A percentile compares a stretch with the other conserved stretches of the same genome.
Conservation (phyloP, 768 basidiomycete genomes). For the Pholiota conissans region DNA sequence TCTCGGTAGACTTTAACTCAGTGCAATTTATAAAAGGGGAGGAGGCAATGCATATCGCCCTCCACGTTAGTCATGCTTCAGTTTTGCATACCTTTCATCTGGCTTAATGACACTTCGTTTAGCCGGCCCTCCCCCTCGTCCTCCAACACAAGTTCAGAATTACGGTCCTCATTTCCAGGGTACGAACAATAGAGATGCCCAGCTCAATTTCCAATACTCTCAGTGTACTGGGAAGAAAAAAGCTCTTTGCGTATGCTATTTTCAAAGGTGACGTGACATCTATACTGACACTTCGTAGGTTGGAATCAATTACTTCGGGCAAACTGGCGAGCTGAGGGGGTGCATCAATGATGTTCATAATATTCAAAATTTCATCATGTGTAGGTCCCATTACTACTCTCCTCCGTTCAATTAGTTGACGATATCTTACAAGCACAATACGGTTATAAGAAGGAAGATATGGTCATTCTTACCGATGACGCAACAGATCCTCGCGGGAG, state of each 20-base stretch:
- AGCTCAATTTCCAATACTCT: constrained; percentile 82
- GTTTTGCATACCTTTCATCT: constrained; percentile 11
- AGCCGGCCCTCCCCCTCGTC: constrained; percentile 47
- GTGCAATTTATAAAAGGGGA: too few species aligned
- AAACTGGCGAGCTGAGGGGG: constrained; percentile 66
- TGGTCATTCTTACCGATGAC: constrained; percentile 86
- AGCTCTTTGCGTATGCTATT: constrained; percentile 72
- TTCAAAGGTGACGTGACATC: not conserved
- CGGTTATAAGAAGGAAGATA: constrained; percentile 75
- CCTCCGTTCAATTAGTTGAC: not conserved
- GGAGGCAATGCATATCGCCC: constrained; percentile 21
- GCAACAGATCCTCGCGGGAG: constrained; percentile 53
- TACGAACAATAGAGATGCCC: constrained; percentile 42
- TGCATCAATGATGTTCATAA: constrained; percentile 93
- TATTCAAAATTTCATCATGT: constrained; percentile 71
- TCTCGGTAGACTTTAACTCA: too few species aligned
- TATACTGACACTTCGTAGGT: constrained; percentile 46
- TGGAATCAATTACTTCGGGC: constrained; percentile 85
- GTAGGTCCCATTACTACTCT: constrained; percentile 37
- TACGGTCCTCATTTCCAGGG: constrained; percentile 62
- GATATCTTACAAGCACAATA: constrained; percentile 43
- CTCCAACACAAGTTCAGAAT: constrained; percentile 56
- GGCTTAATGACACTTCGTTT: not conserved
- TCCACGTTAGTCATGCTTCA: constrained; percentile 11
- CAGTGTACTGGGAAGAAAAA: constrained; percentile 88